Evolutionary conservation across 495 filamentous ascomycete genomes (phyloP), one percentile per base, ranked within the genome.

Genomic region (Hypoxylon trugodes): DNA sequence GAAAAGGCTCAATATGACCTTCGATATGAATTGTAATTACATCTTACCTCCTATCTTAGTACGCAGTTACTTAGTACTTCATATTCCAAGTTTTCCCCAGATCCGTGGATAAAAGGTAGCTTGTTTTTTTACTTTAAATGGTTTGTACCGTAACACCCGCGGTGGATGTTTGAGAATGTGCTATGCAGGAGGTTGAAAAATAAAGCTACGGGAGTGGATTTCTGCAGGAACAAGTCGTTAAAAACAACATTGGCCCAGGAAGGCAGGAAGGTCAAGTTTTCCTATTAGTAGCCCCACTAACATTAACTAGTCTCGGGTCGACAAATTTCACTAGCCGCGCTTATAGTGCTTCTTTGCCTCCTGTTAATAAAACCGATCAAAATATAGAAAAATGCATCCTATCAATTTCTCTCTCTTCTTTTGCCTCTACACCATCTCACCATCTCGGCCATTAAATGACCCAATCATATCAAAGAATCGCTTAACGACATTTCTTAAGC

Each of bases 141-240:
- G n/a, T n/a, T n/a, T n/a, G n/a, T 45, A 41, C 50, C 22, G 63
- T 61, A 57, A 19, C 56, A 66, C 46, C 21, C 19, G 26, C 3
- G 18, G 57, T 67, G 64, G 64, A 21, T 50, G 52, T 32, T n/a
- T 67, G 64, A 67, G 61, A 61, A 67, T 61, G 64, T 67, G 61
- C 58, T 18, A 67, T 61, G 64, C 64, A 67, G 64, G 64, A 67
- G 63, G 52, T 58, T 33, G 58, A 26, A 60, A 56, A 47, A 49
- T 9, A 24, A 9, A n/a, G n/a, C n/a, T 24, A 37, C 30, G 63
- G 57, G 28, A 61, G n/a, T n/a, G n/a, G 35, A 53, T 58, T 48
- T 58, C 64, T 66, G 63, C 63, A 66, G 63, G 63, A 66, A 66
- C 63, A 40, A 37, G 16, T 56, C 36, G 28, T 21, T 47, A 57